Conservation (phyloP, 2,329 filamentous ascomycete genomes). For the Cladosporium velox region DNA sequence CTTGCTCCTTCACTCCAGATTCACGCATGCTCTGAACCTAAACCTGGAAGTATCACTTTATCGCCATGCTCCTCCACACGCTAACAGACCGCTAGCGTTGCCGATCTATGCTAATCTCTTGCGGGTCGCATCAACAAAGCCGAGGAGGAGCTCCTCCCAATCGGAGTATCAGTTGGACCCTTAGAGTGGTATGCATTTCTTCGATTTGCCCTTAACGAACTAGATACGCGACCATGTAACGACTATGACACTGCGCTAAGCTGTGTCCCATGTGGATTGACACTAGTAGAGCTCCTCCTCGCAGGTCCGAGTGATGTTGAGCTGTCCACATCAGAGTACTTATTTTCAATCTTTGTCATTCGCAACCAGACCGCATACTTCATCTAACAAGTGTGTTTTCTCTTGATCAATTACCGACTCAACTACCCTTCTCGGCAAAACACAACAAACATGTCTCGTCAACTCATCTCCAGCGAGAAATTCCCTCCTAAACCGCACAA, state of each 20-base stretch:
- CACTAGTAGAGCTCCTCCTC: conserved; percentile 5
- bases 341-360: not conserved
- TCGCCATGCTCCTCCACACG: not conserved
- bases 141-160: conserved; percentile 8
- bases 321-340: not conserved
- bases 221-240: not conserved
- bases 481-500: conserved; percentile 52
- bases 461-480: conserved; percentile 51
- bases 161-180: not conserved
- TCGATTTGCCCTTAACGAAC: not conserved
- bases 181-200: not conserved
- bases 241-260: not conserved
- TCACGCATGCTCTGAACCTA: not conserved
- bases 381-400: not conserved
- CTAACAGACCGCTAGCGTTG: not conserved
- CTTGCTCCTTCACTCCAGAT: not conserved
- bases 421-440: not conserved
- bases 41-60: not conserved
- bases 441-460: conserved; percentile 43
- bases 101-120: not conserved
- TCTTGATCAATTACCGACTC: not conserved
- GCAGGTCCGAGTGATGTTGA: not conserved
- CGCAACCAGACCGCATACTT: not conserved
- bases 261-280: not conserved
- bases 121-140: not conserved